Evolutionary conservation across 306 rosid genomes (phyloP).

Genomic region (Lupinus albus): DNA sequence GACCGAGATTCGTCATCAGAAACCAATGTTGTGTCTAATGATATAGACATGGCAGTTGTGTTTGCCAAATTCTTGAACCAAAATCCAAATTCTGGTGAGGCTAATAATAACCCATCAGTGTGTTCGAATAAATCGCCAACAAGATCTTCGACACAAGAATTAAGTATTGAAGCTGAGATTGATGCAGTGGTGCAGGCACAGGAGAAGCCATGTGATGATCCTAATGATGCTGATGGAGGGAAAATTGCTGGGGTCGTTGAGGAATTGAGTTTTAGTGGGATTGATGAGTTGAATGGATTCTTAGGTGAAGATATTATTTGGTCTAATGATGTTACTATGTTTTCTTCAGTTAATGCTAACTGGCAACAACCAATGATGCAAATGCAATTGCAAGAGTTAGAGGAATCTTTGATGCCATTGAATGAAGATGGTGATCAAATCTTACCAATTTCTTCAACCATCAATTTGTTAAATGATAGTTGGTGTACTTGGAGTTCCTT

Average conservation of each 20-base stretch:
- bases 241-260: background rate
- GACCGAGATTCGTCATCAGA: conserved; percentile 29
- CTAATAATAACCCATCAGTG: background rate
- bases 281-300: conserved; percentile 51
- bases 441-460: conserved; percentile 31
- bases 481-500: conserved; percentile 67
- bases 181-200: conserved; percentile 25
- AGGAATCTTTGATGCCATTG: conserved; percentile 41
- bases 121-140: conserved; percentile 33
- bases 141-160: conserved; percentile 33
- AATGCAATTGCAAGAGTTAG: conserved; percentile 49
- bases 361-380: conserved; percentile 47
- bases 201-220: background rate
- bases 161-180: conserved; percentile 28
- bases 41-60: conserved; percentile 74
- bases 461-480: conserved; percentile 40
- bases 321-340: background rate
- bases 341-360: background rate
- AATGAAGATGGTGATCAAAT: conserved; percentile 28
- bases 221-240: background rate
- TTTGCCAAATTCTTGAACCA: conserved; percentile 73
- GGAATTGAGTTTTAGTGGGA: conserved; percentile 46
- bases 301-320: conserved; percentile 38
- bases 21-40: conserved; percentile 36
- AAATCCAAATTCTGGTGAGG: conserved; percentile 31